A percentile compares a stretch with the other conserved stretches of the same genome.
Evolutionary conservation across 2,329 filamentous ascomycete species (phyloP).

Genomic region (Penicillium rolfsii): DNA sequence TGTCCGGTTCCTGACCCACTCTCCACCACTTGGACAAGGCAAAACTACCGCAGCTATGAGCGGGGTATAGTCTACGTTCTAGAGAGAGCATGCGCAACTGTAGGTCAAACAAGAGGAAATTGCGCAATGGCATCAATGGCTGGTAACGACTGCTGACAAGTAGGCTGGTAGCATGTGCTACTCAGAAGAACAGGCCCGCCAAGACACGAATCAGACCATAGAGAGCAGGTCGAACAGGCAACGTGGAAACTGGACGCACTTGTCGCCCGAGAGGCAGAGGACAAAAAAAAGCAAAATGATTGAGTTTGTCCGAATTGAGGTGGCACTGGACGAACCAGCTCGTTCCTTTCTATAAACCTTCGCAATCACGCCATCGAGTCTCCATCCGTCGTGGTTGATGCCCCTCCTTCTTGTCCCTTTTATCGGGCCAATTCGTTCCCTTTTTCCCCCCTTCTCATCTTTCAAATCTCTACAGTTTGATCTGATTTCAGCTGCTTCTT

Average conservation of each 20-base stretch:
- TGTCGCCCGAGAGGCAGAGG: not conserved
- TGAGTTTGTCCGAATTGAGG: not conserved
- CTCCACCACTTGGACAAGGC: not conserved
- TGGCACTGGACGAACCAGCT: not conserved
- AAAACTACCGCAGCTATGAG: not conserved
- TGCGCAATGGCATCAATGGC: not conserved
- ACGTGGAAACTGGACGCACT: not conserved
- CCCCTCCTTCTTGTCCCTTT: not conserved
- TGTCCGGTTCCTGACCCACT: not conserved
- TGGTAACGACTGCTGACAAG: not conserved
- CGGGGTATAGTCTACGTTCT: not conserved
- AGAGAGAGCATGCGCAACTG: not conserved
- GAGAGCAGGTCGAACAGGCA: not conserved
- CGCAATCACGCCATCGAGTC: constrained; percentile 15
- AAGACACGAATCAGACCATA: not conserved
- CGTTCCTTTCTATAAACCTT: not conserved
- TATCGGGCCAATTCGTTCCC: not conserved
- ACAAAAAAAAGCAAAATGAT: not conserved
- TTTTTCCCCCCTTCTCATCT: not conserved
- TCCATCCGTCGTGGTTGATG: constrained; percentile 2
- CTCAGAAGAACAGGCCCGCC: not conserved
- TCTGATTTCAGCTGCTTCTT: not conserved
- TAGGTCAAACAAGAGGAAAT: not conserved
- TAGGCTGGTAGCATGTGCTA: not conserved
- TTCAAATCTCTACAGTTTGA: not conserved